phyloP scores from a whole-genome alignment of 225 moss, liverwort and hornwort species.

The Ulota crispa region DNA sequence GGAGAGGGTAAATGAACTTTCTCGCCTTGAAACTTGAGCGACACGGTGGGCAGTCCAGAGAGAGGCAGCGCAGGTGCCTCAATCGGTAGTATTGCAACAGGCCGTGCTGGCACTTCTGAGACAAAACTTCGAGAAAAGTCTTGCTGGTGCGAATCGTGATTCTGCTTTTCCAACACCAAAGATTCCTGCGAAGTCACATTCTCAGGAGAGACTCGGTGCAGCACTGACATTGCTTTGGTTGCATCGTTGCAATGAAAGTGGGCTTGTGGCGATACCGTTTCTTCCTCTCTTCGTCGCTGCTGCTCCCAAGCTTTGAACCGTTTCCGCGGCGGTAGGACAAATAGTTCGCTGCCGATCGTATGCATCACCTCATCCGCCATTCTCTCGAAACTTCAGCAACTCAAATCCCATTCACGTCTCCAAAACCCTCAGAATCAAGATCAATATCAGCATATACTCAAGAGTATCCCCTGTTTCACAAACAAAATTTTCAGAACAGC shows the following conservation, averaged over 20 bases:
- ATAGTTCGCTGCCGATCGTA: constrained; percentile 11
- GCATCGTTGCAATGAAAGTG: constrained; percentile 24
- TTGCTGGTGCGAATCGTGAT: constrained; percentile 19
- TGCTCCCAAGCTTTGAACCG: constrained; percentile 48
- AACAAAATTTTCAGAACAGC: too few relatives aligned
- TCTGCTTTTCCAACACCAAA: constrained; percentile 34
- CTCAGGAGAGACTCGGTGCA: constrained; percentile 13
- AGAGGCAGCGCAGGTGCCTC: constrained; percentile 7
- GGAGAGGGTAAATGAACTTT: not conserved
- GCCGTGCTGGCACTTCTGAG: constrained; percentile 21
- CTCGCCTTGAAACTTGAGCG: constrained; percentile 15
- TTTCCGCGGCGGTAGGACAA: constrained; percentile 35
- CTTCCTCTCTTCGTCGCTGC: constrained; percentile 23
- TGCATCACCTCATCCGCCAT: constrained; percentile 24
- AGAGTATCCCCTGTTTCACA: too few relatives aligned
- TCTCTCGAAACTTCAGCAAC: not conserved
- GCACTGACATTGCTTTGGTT: constrained; percentile 9
- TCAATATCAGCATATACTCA: too few relatives aligned
- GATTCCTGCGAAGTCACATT: constrained; percentile 22
- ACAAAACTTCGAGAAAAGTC: constrained; percentile 11
- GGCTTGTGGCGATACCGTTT: not conserved
- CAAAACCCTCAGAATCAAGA: not conserved
- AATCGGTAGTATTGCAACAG: constrained; percentile 21
- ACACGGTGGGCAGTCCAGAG: not conserved
- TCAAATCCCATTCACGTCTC: not conserved